Base-by-base conservation (phyloP, 2,329 filamentous ascomycete genomes). In the Ascocoryne sarcoides region DNA sequence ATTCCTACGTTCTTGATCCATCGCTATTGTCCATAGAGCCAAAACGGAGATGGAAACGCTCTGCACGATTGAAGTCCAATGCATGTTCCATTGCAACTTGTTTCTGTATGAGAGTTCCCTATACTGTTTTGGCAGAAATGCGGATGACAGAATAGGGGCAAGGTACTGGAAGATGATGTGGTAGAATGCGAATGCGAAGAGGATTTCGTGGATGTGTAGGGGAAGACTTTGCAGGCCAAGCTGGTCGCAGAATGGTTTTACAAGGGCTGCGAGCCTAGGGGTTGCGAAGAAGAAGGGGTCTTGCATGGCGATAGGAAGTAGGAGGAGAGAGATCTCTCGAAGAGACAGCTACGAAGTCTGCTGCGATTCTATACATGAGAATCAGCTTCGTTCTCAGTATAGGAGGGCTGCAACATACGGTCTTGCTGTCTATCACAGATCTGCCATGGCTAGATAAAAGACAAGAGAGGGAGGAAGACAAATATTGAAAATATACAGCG, bases 21-120 rank as follows among this genome's bases (percentile, higher is more conserved):
- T 62, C 37, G 66, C 65, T 58, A 86, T 82, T 42, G 83, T 71
- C 70, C 77, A 87, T 7, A 89, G 63, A n/a, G 83, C 80, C 21
- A 88, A 62, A 30, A 51, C 60, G 58, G 79, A 84, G 63, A 92
- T 84, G 39, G 84, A 63, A 29, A 71, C 66, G 57, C 76, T 79
- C 68, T 90, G 84, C 35, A 86, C 68, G 52, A 90, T 73, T 10
- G 82, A 87, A 19, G 89, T 84, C 42, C 89, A 79, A 55, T 89
- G 85, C 32, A 86, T 80, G 60, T 92, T 78, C 85, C 85, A 90
- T 68, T 82, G 87, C 43, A 85, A 67, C 26, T 63, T 62, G 57
- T 71, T 75, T 43, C 79, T 84, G 31, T 67, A 65, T 35, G 77
- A 73, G 52, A 85, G 70, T 28, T 61, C 59, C 16, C 67, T 59